Percentiles rank a stretch among this genome's conserved stretches.
These are phyloP conservation scores for Heliosperma pusillum DNA, from an alignment of 148 eudicot species.

Conservation along the genomic window DNA sequence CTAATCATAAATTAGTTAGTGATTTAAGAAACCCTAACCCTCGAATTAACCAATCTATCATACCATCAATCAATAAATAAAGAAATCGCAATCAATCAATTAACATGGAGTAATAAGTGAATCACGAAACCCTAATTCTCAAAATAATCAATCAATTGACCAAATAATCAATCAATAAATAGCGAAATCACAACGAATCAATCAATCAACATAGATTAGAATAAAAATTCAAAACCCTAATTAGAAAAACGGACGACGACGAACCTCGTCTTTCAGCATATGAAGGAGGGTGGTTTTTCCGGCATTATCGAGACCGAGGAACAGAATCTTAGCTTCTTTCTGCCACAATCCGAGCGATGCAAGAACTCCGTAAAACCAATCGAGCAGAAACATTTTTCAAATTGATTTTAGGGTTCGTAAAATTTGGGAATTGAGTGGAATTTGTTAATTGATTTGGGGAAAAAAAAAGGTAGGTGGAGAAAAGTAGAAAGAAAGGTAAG, in stretches of 20 bases:
- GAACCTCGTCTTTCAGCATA: constrained; percentile 49
- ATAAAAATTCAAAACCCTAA: neutral
- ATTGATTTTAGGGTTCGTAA: neutral
- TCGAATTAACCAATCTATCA: neutral
- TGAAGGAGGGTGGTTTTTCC: constrained; percentile 49
- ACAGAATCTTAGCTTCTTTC: constrained; percentile 49
- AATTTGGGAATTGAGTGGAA: constrained; percentile 6
- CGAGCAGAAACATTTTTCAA: constrained; percentile 31
- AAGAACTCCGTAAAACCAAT: constrained; percentile 45
- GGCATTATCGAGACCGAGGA: constrained; percentile 48
- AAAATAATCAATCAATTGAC: neutral
- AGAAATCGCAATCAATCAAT: neutral
- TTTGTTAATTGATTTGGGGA: constrained; percentile 9
- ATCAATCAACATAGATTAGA: neutral
- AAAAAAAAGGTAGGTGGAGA: neutral
- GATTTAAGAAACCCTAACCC: neutral
- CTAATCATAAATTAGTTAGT: neutral
- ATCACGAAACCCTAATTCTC: neutral
- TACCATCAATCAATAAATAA: neutral
- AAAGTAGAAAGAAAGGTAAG: neutral
- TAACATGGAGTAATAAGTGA: neutral
- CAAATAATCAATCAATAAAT: neutral
- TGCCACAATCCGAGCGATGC: constrained; percentile 42
- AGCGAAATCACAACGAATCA: neutral
- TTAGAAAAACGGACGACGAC: neutral